These are phyloP conservation scores for Chenopodium formosanum DNA, from an alignment of 148 eudicot genomes.

Conservation along the genomic window DNA sequence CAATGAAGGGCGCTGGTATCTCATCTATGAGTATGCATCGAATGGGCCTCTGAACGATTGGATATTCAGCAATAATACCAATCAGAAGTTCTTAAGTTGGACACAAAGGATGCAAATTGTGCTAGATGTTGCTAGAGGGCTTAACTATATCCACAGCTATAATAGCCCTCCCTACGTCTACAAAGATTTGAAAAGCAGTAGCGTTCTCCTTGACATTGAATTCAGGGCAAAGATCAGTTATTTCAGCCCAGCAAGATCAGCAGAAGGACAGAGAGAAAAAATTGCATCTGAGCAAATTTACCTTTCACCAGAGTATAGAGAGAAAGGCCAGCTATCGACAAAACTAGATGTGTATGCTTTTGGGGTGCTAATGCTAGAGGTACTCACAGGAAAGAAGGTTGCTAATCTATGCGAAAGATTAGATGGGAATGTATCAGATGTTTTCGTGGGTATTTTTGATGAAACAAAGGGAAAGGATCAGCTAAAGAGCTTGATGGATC, in stretches of 20 bases:
- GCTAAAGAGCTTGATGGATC: slow-evolving; percentile 48
- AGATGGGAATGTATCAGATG: slow-evolving; percentile 36
- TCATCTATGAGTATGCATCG: slow-evolving; percentile 76
- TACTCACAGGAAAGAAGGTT: slow-evolving; percentile 60
- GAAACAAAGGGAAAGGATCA: slow-evolving; percentile 44
- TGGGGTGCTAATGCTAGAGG: slow-evolving; percentile 75
- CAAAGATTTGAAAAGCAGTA: slow-evolving; percentile 64
- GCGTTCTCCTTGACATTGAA: slow-evolving; percentile 70
- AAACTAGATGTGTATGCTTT: slow-evolving; percentile 90
- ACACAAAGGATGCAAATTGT: slow-evolving; percentile 69
- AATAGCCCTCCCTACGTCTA: slow-evolving; percentile 74
- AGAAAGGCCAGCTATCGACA: slow-evolving; percentile 61
- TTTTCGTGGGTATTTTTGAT: slow-evolving; percentile 32
- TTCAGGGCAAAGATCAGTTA: slow-evolving; percentile 72
- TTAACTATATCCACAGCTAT: slow-evolving; percentile 80
- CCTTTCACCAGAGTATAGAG: slow-evolving; percentile 79
- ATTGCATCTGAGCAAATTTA: slow-evolving; percentile 54
- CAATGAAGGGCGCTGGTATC: slow-evolving; percentile 71
- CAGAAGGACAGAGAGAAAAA: slow-evolving; percentile 42
- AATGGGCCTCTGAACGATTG: slow-evolving; percentile 79
- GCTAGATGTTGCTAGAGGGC: slow-evolving; percentile 78
- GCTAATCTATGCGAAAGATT: slow-evolving; percentile 34
- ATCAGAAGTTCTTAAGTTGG: slow-evolving; percentile 61
- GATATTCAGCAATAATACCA: slow-evolving; percentile 39
- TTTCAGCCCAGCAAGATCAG: slow-evolving; percentile 59